Conservation (phyloP, 768 basidiomycete genomes). For the Dendrothele bispora region DNA sequence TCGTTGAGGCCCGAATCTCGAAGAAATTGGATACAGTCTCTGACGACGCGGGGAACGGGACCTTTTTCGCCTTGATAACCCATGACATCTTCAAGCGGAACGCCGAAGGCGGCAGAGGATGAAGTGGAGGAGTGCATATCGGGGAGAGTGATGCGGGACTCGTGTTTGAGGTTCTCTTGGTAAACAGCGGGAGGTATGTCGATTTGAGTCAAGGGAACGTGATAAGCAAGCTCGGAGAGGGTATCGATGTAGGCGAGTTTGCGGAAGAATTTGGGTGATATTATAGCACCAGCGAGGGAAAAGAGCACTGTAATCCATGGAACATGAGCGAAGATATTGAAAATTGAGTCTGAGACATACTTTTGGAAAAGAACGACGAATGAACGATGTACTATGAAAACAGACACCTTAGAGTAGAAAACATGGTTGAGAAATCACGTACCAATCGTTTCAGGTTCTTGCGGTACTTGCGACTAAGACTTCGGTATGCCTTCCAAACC, state of each 20-base stretch:
- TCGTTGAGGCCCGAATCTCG: slow-evolving; percentile 69
- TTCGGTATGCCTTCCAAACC: slow-evolving; percentile 90
- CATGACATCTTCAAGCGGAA: slow-evolving; percentile 82
- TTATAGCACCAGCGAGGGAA: slow-evolving; percentile 82
- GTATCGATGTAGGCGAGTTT: slow-evolving; percentile 79
- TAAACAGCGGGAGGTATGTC: slow-evolving; percentile 84
- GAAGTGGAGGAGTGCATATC: slow-evolving; percentile 55
- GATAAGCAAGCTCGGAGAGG: slow-evolving; percentile 71
- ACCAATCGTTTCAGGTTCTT: slow-evolving; percentile 87
- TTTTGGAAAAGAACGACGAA: slow-evolving; percentile 86
- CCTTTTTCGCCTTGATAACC: slow-evolving; percentile 82
- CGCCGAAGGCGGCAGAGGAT: slow-evolving; percentile 83
- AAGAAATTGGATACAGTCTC: slow-evolving; percentile 71
- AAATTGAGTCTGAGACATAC: slow-evolving; percentile 37
- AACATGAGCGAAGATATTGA: slow-evolving; percentile 1
- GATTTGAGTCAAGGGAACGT: slow-evolving; percentile 85
- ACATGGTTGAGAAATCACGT: slow-evolving; percentile 20
- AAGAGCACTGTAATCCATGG: slow-evolving; percentile 67
- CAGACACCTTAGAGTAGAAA: neutral
- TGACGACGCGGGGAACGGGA: slow-evolving; percentile 77
- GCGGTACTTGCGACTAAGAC: slow-evolving; percentile 77
- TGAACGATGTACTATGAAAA: slow-evolving; percentile 75
- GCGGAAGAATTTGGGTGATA: slow-evolving; percentile 92
- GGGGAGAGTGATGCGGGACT: slow-evolving; percentile 68
- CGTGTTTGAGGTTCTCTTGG: slow-evolving; percentile 77